Percentiles rank a stretch among this genome's conserved stretches.
phyloP scores from a whole-genome alignment of 805 yeast species.

The Barnettozyma salicaria region DNA sequence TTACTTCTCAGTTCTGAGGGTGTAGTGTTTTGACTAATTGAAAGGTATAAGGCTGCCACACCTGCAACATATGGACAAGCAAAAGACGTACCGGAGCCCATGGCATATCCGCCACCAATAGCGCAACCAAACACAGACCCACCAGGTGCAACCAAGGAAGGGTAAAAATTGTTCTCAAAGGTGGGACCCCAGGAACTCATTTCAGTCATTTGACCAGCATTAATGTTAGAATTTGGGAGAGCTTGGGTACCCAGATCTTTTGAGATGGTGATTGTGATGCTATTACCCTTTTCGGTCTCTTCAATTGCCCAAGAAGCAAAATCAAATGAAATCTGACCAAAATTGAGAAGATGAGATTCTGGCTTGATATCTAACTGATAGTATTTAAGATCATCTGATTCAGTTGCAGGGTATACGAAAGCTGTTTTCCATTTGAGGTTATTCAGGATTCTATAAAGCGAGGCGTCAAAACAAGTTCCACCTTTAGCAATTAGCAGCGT shows the following conservation, averaged over 20 bases:
- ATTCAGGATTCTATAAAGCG: neutral
- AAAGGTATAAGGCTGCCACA: conserved; percentile 12
- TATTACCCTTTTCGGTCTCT: conserved; percentile 6
- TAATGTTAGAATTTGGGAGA: conserved; percentile 1
- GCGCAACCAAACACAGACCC: conserved; percentile 11
- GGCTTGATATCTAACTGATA: neutral
- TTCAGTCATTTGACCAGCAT: conserved; percentile 11
- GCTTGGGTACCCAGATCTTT: conserved; percentile 1
- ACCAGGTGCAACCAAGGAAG: conserved; percentile 15
- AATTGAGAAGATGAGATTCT: no score
- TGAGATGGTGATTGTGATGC: conserved; percentile 5
- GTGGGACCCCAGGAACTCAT: conserved; percentile 15
- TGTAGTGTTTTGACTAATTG: conserved; percentile 3
- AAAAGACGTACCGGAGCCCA: conserved; percentile 15
- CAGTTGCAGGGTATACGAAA: conserved; percentile 3
- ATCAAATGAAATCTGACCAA: conserved; percentile 10
- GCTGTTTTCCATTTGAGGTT: conserved; percentile 3
- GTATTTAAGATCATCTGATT: neutral
- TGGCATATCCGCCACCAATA: conserved; percentile 4
- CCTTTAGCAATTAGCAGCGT: conserved; percentile 6
- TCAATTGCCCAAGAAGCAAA: conserved; percentile 11
- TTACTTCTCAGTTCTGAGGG: conserved; percentile 7
- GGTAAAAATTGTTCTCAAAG: conserved; percentile 11
- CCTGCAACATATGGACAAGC: conserved; percentile 17
- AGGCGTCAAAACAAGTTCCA: conserved; percentile 7